phyloP scores from a whole-genome alignment of 2,329 filamentous ascomycete species.

The Neonectria neomacrospora region DNA sequence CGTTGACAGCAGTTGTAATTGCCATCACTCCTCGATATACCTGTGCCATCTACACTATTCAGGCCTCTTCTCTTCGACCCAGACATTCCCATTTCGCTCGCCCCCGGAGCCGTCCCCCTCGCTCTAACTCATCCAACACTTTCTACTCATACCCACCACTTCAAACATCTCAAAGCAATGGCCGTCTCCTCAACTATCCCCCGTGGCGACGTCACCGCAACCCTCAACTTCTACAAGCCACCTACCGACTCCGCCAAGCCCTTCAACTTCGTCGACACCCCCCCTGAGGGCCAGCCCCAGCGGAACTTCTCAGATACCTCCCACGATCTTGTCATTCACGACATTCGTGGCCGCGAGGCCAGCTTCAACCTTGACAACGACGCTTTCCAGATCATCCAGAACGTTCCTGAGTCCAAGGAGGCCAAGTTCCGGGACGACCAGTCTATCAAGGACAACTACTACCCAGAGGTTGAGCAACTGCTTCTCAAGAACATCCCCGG shows the following conservation, averaged over 20 bases:
- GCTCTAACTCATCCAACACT: background rate
- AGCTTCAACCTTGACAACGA: slow-evolving; percentile 76
- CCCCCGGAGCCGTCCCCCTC: background rate
- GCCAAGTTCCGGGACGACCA: slow-evolving; percentile 73
- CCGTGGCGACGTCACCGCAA: slow-evolving; percentile 69
- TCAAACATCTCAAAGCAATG: slow-evolving; percentile 46
- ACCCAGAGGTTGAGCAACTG: slow-evolving; percentile 82
- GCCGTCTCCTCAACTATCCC: slow-evolving; percentile 56
- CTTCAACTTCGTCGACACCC: slow-evolving; percentile 74
- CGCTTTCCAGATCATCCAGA: slow-evolving; percentile 75
- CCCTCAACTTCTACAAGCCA: slow-evolving; percentile 72
- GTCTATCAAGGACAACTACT: slow-evolving; percentile 78
- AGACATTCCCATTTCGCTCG: background rate
- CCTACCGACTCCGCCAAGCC: slow-evolving; percentile 70
- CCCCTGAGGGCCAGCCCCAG: slow-evolving; percentile 68
- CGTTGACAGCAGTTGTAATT: slow-evolving; percentile 5
- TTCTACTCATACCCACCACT: background rate
- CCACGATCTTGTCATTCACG: slow-evolving; percentile 69
- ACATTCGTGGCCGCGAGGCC: slow-evolving; percentile 77
- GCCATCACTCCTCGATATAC: background rate
- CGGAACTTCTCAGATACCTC: slow-evolving; percentile 69
- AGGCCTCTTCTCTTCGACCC: background rate
- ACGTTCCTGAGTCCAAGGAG: slow-evolving; percentile 63
- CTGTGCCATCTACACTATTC: background rate
- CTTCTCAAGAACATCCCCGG: slow-evolving; percentile 75